These are phyloP conservation scores for Brasenia schreberi DNA, from an alignment of 164 flowering plant genomes.

Conservation along the genomic window DNA sequence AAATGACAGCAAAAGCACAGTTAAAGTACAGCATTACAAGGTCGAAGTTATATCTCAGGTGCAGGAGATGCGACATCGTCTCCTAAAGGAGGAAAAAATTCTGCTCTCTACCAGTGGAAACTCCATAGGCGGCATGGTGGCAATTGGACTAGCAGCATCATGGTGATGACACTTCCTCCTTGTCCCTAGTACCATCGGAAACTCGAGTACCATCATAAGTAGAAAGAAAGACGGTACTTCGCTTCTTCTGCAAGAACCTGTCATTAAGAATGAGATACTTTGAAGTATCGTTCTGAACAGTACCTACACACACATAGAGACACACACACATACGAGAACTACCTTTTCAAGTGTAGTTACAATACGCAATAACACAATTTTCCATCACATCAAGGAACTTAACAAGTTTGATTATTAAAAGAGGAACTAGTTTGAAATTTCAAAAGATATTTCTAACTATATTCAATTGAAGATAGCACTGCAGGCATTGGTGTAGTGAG, in stretches of 20 bases:
- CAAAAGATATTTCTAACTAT: too few relatives aligned
- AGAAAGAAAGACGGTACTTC: constrained; percentile 35
- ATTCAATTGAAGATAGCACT: too few relatives aligned
- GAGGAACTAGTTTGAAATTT: too few relatives aligned
- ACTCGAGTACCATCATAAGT: constrained; percentile 26
- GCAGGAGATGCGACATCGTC: not conserved
- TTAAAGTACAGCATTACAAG: not conserved
- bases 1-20: not conserved
- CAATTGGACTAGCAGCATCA: not conserved
- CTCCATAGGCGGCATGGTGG: not conserved
- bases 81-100: not conserved
- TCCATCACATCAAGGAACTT: too few relatives aligned
- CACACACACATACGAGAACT: too few relatives aligned
- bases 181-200: constrained; percentile 12
- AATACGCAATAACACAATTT: too few relatives aligned
- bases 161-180: not conserved
- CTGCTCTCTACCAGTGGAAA: not conserved
- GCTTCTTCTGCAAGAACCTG: constrained; percentile 64
- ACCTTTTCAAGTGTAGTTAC: too few relatives aligned
- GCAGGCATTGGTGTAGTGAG: too few relatives aligned
- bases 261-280: not conserved
- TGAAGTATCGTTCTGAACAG: not conserved
- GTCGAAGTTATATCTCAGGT: not conserved
- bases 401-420: too few relatives aligned
- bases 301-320: too few relatives aligned